phyloP scores from a whole-genome alignment of 495 filamentous ascomycete genomes.

The Pseudevernia furfuracea region DNA sequence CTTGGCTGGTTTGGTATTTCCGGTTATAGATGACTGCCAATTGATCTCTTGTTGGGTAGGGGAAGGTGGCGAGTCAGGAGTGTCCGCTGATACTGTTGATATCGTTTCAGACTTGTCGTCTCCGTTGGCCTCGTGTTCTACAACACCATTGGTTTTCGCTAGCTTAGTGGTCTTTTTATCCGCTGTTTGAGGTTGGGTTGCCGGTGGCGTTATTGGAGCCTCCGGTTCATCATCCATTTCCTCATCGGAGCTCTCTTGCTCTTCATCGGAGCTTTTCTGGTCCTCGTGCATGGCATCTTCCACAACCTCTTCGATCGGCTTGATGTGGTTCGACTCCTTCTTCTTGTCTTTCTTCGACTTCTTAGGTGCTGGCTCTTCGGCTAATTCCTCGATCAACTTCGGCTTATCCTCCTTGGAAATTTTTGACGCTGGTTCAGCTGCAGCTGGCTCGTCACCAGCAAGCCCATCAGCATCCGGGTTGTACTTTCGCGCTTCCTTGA shows the following conservation, averaged over 20 bases:
- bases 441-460: conserved; percentile 57
- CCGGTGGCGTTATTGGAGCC: conserved; percentile 1
- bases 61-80: conserved; percentile 27
- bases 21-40: conserved; percentile 30
- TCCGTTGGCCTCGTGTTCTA: conserved; percentile 26
- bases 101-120: conserved; percentile 31
- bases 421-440: conserved; percentile 36
- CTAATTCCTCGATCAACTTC: conserved; percentile 42
- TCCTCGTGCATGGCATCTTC: conserved; percentile 35
- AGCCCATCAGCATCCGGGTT: conserved; percentile 90
- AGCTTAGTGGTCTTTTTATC: background rate
- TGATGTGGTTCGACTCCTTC: conserved; percentile 19
- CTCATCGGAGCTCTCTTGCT: conserved; percentile 16
- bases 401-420: conserved; percentile 48
- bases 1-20: conserved; percentile 31
- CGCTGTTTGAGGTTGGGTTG: background rate
- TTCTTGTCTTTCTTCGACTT: conserved; percentile 27
- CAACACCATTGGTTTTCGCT: conserved; percentile 6
- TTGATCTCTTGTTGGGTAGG: conserved; percentile 28
- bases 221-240: conserved; percentile 20
- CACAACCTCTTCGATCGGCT: conserved; percentile 45
- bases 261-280: conserved; percentile 48
- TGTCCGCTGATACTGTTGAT: conserved; percentile 29
- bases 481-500: conserved; percentile 94
- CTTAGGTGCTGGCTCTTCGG: conserved; percentile 24